These are phyloP conservation scores for Goffeauzyma gilvescens DNA, from an alignment of 768 basidiomycete species.

Conservation along the genomic window DNA sequence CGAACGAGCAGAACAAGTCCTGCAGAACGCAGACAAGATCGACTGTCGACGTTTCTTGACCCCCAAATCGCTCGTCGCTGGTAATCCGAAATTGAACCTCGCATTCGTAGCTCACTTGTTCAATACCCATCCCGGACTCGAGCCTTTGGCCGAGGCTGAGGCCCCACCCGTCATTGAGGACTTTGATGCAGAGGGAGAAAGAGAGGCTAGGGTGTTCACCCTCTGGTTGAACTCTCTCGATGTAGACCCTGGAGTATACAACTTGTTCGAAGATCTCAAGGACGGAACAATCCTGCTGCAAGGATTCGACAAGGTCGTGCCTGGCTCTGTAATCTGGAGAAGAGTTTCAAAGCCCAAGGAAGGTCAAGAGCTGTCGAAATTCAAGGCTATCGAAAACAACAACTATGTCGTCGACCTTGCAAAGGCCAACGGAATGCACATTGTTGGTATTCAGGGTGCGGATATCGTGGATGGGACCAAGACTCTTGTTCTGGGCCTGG, in stretches of 20 bases:
- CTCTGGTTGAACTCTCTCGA: constrained; percentile 95
- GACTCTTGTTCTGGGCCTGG: constrained; percentile 83
- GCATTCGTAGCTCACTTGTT: constrained; percentile 91
- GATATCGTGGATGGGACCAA: constrained; percentile 88
- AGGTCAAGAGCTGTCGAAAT: constrained; percentile 65
- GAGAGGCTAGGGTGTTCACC: constrained; percentile 92
- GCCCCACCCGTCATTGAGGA: constrained; percentile 78
- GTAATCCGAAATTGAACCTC: constrained; percentile 92
- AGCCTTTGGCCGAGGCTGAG: constrained; percentile 81
- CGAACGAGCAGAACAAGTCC: constrained; percentile 73
- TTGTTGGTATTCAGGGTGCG: constrained; percentile 93
- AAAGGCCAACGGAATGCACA: constrained; percentile 77
- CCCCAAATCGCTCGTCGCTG: constrained; percentile 69
- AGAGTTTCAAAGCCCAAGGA: constrained; percentile 84
- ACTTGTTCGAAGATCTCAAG: constrained; percentile 86
- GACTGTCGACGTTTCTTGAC: constrained; percentile 93
- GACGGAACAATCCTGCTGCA: constrained; percentile 77
- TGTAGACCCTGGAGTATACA: constrained; percentile 89
- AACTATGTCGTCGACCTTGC: constrained; percentile 89
- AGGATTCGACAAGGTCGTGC: constrained; percentile 87
- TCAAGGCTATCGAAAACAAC: constrained; percentile 96
- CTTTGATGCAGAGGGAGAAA: constrained; percentile 96
- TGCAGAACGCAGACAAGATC: constrained; percentile 82
- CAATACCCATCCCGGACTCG: constrained; percentile 91
- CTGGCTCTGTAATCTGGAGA: constrained; percentile 83